Percentiles rank a stretch among this genome's conserved stretches.
Conservation (phyloP, 257 asterid genomes). For the Oldenlandia corymbosa region DNA sequence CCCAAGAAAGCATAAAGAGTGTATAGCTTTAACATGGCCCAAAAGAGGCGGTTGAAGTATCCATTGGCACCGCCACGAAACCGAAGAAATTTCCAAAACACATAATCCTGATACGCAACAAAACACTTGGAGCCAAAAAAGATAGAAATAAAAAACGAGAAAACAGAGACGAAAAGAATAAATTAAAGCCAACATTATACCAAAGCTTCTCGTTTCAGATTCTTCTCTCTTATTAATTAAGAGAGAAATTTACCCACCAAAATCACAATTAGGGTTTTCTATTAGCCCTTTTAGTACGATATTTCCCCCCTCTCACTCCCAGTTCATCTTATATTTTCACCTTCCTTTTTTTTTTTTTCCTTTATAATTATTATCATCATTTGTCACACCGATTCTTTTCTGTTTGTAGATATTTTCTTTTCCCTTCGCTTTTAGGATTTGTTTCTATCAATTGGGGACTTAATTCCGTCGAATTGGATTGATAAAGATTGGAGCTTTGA, state of each 20-base stretch:
- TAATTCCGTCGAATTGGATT: slow-evolving; percentile 25
- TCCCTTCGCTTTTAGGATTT: no score
- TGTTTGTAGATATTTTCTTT: no score
- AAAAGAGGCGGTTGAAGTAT: background rate
- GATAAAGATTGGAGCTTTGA: slow-evolving; percentile 29
- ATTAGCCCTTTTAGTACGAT: background rate
- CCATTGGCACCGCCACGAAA: slow-evolving; percentile 1
- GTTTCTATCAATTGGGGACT: slow-evolving; percentile 16
- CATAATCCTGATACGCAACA: no score
- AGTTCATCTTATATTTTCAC: background rate
- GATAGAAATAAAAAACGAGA: background rate
- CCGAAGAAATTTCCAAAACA: background rate
- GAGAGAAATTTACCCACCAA: slow-evolving; percentile 1
- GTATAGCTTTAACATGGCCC: background rate
- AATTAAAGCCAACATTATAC: background rate
- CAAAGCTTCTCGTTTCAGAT: slow-evolving; percentile 1
- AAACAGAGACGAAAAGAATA: background rate
- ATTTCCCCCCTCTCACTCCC: no score
- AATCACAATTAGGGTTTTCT: slow-evolving; percentile 36
- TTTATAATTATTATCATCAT: background rate
- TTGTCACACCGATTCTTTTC: no score
- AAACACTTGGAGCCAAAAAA: no score
- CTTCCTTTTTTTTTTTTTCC: background rate
- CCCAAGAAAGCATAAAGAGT: background rate
- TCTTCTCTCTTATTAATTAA: slow-evolving; percentile 5